Evolutionary conservation across 768 basidiomycete species (phyloP).

Genomic region (Tricholoma sp.): DNA sequence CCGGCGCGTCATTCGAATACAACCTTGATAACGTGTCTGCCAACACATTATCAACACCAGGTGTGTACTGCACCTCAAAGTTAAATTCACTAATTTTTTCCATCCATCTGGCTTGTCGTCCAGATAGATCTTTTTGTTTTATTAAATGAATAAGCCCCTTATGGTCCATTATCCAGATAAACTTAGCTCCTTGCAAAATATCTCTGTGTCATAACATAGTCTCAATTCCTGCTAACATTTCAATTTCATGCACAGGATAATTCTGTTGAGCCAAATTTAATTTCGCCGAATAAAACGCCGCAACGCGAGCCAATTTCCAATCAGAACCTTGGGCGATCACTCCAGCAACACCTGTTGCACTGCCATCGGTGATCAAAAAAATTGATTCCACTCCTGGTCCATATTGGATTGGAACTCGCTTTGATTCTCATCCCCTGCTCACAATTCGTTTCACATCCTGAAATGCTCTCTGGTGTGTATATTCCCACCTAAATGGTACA

Average conservation of each 20-base stretch:
- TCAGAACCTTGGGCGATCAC: too few relatives aligned
- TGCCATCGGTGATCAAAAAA: slow-evolving; percentile 8
- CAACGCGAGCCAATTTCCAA: too few relatives aligned
- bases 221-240: too few relatives aligned
- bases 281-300: too few relatives aligned
- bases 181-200: slow-evolving; percentile 14
- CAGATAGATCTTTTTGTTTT: background rate
- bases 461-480: slow-evolving; percentile 16
- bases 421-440: background rate
- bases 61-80: background rate
- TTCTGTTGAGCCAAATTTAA: too few relatives aligned
- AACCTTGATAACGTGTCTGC: background rate
- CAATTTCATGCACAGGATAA: too few relatives aligned
- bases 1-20: slow-evolving; percentile 3
- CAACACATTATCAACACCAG: slow-evolving; percentile 1
- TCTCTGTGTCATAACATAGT: slow-evolving; percentile 6
- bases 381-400: background rate
- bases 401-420: slow-evolving; percentile 10
- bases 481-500: slow-evolving; percentile 7
- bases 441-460: slow-evolving; percentile 18
- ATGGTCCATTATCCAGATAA: slow-evolving; percentile 12
- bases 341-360: too few relatives aligned
- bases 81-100: slow-evolving; percentile 7
- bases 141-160: background rate
- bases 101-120: background rate